A percentile compares a stretch with the other conserved stretches of the same genome.
phyloP scores from a whole-genome alignment of 805 yeast genomes.

The Wickerhamiella sorbophila region DNA sequence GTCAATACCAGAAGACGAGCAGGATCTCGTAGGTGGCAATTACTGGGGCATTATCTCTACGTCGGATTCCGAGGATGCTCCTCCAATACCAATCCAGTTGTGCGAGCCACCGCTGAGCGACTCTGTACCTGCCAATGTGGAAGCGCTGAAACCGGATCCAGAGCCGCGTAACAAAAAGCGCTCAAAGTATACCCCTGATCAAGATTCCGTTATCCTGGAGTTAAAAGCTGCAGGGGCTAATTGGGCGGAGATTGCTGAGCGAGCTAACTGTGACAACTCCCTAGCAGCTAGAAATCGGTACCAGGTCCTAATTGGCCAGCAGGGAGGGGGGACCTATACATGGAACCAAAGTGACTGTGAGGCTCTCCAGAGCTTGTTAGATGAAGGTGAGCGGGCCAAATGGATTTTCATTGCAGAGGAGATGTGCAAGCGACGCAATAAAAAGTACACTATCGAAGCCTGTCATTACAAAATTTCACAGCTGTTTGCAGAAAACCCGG shows the following conservation, averaged over 20 bases:
- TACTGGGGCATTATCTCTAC: background rate
- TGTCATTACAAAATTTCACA: constrained; percentile 40
- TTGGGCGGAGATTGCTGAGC: constrained; percentile 63
- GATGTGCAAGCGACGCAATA: constrained; percentile 37
- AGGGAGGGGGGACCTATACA: constrained; percentile 54
- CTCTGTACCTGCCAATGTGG: constrained; percentile 30
- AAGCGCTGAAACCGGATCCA: constrained; percentile 29
- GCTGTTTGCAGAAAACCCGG: constrained; percentile 43
- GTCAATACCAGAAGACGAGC: background rate
- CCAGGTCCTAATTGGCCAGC: constrained; percentile 71
- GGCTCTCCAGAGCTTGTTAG: constrained; percentile 39
- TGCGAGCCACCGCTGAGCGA: constrained; percentile 38
- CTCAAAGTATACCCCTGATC: constrained; percentile 56
- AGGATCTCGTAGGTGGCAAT: background rate
- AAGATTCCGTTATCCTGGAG: constrained; percentile 48
- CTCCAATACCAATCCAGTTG: constrained; percentile 20
- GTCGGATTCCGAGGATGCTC: background rate
- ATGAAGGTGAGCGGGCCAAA: constrained; percentile 57
- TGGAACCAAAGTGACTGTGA: constrained; percentile 46
- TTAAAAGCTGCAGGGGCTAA: constrained; percentile 48
- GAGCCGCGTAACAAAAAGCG: constrained; percentile 42
- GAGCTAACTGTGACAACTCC: constrained; percentile 47
- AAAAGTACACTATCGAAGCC: constrained; percentile 36
- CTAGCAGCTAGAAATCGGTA: constrained; percentile 66
- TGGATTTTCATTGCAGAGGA: constrained; percentile 54